phyloP scores from a whole-genome alignment of 163 green algal species.

The Coccomyxa subellipsoidea region DNA sequence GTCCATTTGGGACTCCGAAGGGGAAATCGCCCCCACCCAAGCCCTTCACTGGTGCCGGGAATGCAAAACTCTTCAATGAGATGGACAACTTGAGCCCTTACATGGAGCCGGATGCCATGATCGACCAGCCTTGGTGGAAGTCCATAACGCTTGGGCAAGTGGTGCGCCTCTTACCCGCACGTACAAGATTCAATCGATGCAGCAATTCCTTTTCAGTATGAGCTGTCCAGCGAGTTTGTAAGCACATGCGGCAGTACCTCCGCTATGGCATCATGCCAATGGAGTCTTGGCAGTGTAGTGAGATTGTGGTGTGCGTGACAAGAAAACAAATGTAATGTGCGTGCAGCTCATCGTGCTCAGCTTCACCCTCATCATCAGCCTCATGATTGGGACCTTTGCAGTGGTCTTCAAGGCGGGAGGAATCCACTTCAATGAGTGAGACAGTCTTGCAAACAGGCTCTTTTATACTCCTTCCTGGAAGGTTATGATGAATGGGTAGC shows the following conservation, averaged over 20 bases:
- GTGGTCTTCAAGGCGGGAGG: conserved; percentile 68
- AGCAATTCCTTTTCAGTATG: too few species aligned
- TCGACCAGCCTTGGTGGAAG: conserved; percentile 56
- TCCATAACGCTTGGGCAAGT: conserved; percentile 78
- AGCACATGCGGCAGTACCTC: too few species aligned
- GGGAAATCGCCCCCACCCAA: conserved; percentile 10
- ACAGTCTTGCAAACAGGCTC: background rate
- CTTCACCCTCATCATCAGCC: conserved; percentile 76
- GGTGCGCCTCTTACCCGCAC: conserved; percentile 18
- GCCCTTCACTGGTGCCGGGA: conserved; percentile 19
- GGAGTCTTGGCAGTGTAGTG: background rate
- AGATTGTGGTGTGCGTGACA: too few species aligned
- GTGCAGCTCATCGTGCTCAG: conserved; percentile 67
- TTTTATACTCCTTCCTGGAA: too few species aligned
- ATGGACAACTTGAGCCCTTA: conserved; percentile 56
- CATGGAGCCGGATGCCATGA: conserved; percentile 61
- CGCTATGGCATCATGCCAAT: background rate
- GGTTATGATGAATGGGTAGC: background rate
- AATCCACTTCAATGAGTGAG: conserved; percentile 61
- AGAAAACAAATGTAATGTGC: background rate
- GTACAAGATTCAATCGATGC: background rate
- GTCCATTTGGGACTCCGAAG: background rate
- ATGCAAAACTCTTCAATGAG: conserved; percentile 34
- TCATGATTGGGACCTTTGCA: conserved; percentile 79
- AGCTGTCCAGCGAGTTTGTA: too few species aligned